These are phyloP conservation scores for Pleurotus citrinopileatus DNA, from an alignment of 768 basidiomycete genomes.

Conservation along the genomic window DNA sequence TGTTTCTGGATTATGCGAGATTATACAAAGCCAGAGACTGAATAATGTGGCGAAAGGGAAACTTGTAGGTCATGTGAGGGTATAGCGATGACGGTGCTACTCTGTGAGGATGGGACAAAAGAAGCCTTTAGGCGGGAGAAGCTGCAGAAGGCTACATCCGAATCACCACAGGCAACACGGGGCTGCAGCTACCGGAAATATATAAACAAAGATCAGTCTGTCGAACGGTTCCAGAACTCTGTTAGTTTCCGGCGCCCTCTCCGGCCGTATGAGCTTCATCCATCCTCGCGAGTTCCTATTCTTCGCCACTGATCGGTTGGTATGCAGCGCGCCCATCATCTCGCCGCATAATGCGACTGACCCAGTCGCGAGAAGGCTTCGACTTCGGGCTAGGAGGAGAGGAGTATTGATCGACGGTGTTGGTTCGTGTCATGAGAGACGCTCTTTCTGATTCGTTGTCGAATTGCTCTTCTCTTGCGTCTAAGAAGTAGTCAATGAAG, in stretches of 20 bases:
- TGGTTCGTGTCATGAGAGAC: constrained; percentile 43
- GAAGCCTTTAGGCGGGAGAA: neutral
- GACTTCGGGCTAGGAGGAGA: constrained; percentile 20
- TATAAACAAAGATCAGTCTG: neutral
- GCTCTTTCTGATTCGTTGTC: constrained; percentile 65
- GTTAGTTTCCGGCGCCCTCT: constrained; percentile 5
- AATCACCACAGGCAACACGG: constrained; percentile 6
- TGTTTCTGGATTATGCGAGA: neutral
- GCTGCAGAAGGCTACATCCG: constrained; percentile 6
- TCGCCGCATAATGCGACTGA: constrained; percentile 47
- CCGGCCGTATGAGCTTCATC: constrained; percentile 3
- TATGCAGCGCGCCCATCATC: constrained; percentile 37
- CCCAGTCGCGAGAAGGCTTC: constrained; percentile 37
- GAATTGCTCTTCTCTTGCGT: constrained; percentile 50
- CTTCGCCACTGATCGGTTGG: constrained; percentile 42
- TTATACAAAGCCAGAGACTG: neutral
- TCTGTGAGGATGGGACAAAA: constrained; percentile 5
- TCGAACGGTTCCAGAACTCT: neutral
- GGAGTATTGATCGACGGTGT: constrained; percentile 29
- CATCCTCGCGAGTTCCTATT: constrained; percentile 16
- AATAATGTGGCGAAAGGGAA: neutral
- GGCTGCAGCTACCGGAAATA: constrained; percentile 7
- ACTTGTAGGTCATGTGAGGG: neutral
- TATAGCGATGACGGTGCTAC: neutral
- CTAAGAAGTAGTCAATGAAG: neutral